A percentile compares a stretch with the other conserved stretches of the same genome.
phyloP scores from a whole-genome alignment of 768 basidiomycete species.

The Gyrodon lividus region DNA sequence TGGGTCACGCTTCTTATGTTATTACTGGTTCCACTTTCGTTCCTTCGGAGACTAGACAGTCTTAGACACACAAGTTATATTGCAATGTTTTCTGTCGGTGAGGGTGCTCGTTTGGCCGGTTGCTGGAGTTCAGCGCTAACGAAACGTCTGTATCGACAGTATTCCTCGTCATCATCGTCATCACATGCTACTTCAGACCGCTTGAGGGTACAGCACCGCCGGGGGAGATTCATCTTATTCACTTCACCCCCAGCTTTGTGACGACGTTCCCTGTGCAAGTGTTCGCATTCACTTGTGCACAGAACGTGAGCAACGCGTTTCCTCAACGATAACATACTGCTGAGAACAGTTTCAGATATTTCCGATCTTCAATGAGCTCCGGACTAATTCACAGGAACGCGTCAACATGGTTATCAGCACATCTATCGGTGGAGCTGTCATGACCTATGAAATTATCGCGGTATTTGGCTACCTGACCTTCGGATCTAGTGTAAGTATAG shows the following conservation, averaged over 20 bases:
- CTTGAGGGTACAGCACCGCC: conserved; percentile 57
- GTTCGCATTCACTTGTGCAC: conserved; percentile 89
- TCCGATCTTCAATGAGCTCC: conserved; percentile 91
- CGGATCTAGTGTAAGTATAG: conserved; percentile 67
- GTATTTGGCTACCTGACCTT: conserved; percentile 92
- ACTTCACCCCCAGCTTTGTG: conserved; percentile 75
- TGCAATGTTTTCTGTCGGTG: conserved; percentile 86
- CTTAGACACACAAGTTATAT: conserved; percentile 90
- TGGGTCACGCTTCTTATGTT: conserved; percentile 84
- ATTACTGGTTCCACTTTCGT: conserved; percentile 76
- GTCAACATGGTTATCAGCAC: conserved; percentile 87
- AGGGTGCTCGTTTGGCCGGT: conserved; percentile 31
- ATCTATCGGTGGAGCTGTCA: conserved; percentile 80
- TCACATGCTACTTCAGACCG: conserved; percentile 77
- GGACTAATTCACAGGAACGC: conserved; percentile 71
- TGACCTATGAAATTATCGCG: conserved; percentile 87
- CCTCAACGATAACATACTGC: not conserved
- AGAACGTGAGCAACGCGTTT: conserved; percentile 63
- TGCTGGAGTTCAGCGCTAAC: not conserved
- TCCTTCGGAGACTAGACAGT: conserved; percentile 80
- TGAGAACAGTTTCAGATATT: conserved; percentile 60
- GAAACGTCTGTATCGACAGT: conserved; percentile 37
- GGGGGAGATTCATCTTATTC: conserved; percentile 70
- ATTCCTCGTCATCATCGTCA: conserved; percentile 77
- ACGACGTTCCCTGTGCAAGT: conserved; percentile 92